Evolutionary conservation across 2,329 filamentous ascomycete species (phyloP), one percentile per base, ranked within the genome.

Genomic region (Cladosporium halotolerans): DNA sequence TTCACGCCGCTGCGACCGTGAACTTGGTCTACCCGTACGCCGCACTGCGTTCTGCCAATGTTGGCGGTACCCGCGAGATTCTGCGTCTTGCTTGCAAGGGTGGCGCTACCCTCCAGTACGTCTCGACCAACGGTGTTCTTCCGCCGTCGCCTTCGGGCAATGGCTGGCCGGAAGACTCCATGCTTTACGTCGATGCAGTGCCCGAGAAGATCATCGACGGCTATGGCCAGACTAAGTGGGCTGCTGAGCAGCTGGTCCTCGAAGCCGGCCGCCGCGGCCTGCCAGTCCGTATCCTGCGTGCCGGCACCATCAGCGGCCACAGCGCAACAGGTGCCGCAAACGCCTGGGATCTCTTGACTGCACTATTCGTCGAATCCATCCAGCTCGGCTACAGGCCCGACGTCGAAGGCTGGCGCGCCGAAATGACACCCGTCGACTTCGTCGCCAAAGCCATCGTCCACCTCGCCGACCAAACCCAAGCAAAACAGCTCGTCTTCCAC

Each of bases 381-480:
- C 82, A 86, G 49, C 76, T 91, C 3, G 86, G 86, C 5, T 79
- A 80, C 59, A 80, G 80, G 1, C 87, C 88, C 0, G 78, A 87
- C 50, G 82, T 90, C 3, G 77, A 85, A 46, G 83, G 83, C 40
- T 92, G 88, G 88, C 81, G 84, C 46, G 80, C 86, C 1, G 88
- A 92, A 71, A 91, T 91, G 87, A 90, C 88, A 0, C 87, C 88
- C 0, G 88, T 89, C 11, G 87, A 92, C 68, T 90, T 88, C 62
- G 86, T 90, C 55, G 87, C 83, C 70, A 83, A 82, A 58, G 82
- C 86, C 3, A 88, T 92, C 59, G 73, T 87, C 19, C 81, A 85
- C 14, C 77, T 91, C 16, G 79, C 84, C 39, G 82, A 85, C 59
- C 78, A 88, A 55, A 78, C 73, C 0, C 76, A 83, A 34, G 75